These are phyloP conservation scores for Grosmannia clavigera DNA, from an alignment of 2,329 filamentous ascomycete genomes.

Conservation along the genomic window DNA sequence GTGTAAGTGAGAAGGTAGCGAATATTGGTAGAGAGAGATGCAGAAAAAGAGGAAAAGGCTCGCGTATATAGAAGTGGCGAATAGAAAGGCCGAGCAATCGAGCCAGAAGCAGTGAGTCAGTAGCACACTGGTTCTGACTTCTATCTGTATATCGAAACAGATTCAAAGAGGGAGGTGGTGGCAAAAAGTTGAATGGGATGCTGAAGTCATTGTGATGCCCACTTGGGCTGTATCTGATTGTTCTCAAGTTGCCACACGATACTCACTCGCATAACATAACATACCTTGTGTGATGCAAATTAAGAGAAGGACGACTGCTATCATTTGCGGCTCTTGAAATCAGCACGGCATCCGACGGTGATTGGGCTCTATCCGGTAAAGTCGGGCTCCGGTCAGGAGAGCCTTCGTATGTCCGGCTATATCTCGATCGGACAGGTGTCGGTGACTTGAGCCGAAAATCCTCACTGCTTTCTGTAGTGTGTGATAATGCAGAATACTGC, in stretches of 20 bases:
- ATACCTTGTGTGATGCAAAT: background rate
- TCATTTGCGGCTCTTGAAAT: background rate
- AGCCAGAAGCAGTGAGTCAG: background rate
- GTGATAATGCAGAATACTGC: constrained; percentile 7
- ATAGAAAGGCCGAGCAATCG: background rate
- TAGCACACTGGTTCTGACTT: background rate
- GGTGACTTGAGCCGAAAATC: constrained; percentile 12
- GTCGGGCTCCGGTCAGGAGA: constrained; percentile 5
- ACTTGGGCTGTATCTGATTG: background rate
- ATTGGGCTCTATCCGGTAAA: constrained; percentile 4
- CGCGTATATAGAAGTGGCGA: background rate
- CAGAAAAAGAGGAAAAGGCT: background rate
- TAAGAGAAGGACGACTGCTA: background rate
- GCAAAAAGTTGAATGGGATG: background rate
- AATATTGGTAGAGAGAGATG: background rate
- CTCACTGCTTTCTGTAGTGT: background rate
- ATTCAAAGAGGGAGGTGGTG: background rate
- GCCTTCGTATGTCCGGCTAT: constrained; percentile 4
- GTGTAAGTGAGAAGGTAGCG: background rate
- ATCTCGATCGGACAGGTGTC: constrained; percentile 10
- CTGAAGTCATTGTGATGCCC: background rate
- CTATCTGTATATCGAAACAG: background rate
- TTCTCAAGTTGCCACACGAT: background rate
- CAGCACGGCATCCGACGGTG: constrained; percentile 12
- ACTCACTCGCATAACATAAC: background rate